Conservation (phyloP, 2,329 filamentous ascomycete genomes). For the Sarocladium kiliense region DNA sequence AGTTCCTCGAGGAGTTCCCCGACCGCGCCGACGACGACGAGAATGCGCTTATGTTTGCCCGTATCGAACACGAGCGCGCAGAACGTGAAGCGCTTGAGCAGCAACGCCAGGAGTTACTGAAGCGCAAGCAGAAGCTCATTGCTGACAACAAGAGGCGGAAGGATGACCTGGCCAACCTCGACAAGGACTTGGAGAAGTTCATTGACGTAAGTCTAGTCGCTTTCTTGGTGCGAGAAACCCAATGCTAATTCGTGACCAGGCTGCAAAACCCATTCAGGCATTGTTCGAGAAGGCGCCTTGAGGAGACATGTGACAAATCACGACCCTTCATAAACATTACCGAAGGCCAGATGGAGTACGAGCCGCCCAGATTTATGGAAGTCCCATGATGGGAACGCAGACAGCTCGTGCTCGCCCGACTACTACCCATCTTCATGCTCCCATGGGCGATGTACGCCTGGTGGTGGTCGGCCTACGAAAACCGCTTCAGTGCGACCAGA, state of each 20-base stretch:
- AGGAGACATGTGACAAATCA: too few relatives aligned
- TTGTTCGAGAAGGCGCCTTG: slow-evolving; percentile 71
- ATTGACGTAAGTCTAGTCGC: slow-evolving; percentile 62
- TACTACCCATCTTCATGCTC: too few relatives aligned
- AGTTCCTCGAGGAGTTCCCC: slow-evolving; percentile 73
- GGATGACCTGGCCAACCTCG: slow-evolving; percentile 84
- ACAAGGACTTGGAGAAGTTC: slow-evolving; percentile 89
- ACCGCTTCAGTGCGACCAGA: too few relatives aligned
- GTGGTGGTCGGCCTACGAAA: too few relatives aligned
- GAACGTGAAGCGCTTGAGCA: slow-evolving; percentile 83
- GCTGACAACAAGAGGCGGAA: slow-evolving; percentile 84
- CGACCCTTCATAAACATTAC: too few relatives aligned
- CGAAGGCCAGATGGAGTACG: too few relatives aligned
- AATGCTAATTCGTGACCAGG: slow-evolving; percentile 40
- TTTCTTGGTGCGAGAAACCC: background rate
- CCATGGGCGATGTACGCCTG: too few relatives aligned
- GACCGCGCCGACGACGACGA: slow-evolving; percentile 69
- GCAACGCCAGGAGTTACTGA: slow-evolving; percentile 71
- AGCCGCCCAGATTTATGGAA: too few relatives aligned
- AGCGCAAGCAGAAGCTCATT: slow-evolving; percentile 57
- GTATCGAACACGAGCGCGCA: slow-evolving; percentile 84
- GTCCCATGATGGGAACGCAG: too few relatives aligned
- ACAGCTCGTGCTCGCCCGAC: too few relatives aligned
- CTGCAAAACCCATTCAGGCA: slow-evolving; percentile 82
- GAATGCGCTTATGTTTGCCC: slow-evolving; percentile 78